phyloP scores from a whole-genome alignment of 257 asterid species.

The Plantago major region DNA sequence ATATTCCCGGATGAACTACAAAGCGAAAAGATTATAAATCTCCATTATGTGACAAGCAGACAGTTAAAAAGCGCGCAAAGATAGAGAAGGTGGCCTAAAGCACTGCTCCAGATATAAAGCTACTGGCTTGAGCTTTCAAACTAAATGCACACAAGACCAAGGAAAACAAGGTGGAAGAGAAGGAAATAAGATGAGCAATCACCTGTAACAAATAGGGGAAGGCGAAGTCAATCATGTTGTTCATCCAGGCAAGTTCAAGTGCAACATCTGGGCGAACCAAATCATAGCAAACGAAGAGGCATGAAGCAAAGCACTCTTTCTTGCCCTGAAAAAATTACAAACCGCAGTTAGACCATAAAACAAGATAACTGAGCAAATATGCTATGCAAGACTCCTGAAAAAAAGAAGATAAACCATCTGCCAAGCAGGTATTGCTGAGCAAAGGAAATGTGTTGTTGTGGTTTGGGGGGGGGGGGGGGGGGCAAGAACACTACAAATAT shows the following conservation, averaged over 20 bases:
- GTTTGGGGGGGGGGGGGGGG: no score
- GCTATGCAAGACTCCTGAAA: slow-evolving; percentile 2
- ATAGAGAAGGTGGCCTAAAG: slow-evolving; percentile 2
- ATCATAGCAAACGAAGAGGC: slow-evolving; percentile 97
- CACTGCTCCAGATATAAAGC: no score
- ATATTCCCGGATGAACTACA: slow-evolving; percentile 92
- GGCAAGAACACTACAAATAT: no score
- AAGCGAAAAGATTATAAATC: slow-evolving; percentile 12
- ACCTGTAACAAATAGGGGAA: slow-evolving; percentile 98
- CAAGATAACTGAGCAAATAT: slow-evolving; percentile 1
- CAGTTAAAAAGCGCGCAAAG: slow-evolving; percentile 1
- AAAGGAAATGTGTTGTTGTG: no score
- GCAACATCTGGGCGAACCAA: slow-evolving; percentile 91
- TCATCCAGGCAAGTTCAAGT: slow-evolving; percentile 96
- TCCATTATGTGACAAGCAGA: slow-evolving; percentile 3
- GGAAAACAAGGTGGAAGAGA: background rate
- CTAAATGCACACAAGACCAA: slow-evolving; percentile 3
- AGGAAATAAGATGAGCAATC: slow-evolving; percentile 15
- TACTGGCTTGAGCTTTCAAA: background rate
- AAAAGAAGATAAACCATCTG: background rate
- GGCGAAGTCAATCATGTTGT: slow-evolving; percentile 92
- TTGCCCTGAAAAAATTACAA: slow-evolving; percentile 62
- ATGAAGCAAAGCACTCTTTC: slow-evolving; percentile 97
- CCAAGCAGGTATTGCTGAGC: no score
- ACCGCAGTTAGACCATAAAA: slow-evolving; percentile 14